Evolutionary conservation across 2,329 filamentous ascomycete species (phyloP).

Genomic region (Xylariaceae sp.): DNA sequence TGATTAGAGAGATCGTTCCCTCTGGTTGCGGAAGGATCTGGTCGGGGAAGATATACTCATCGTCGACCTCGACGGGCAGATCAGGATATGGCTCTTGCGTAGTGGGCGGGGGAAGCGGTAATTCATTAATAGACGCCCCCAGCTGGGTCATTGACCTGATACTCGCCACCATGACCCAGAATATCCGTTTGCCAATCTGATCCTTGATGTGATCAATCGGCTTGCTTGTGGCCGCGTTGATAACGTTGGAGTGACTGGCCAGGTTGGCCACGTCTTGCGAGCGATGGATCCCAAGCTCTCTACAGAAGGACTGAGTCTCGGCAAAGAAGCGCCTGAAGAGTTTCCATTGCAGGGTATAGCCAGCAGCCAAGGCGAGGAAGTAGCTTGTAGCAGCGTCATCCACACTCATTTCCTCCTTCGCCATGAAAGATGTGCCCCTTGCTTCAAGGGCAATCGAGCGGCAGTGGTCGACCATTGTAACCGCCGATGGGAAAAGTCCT

Average conservation of each 20-base stretch:
- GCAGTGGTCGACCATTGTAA: slow-evolving; percentile 65
- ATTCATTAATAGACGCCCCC: slow-evolving; percentile 63
- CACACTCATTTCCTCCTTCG: slow-evolving; percentile 47
- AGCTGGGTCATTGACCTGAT: slow-evolving; percentile 74
- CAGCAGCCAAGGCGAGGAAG: slow-evolving; percentile 61
- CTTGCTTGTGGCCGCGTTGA: slow-evolving; percentile 36
- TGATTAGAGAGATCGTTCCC: slow-evolving; percentile 62
- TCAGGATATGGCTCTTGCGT: slow-evolving; percentile 71
- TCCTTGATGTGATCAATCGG: slow-evolving; percentile 65
- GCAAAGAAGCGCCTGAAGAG: slow-evolving; percentile 64
- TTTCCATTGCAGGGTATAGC: slow-evolving; percentile 63
- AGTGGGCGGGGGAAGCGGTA: slow-evolving; percentile 72
- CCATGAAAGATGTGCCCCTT: slow-evolving; percentile 46
- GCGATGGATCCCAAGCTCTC: slow-evolving; percentile 61
- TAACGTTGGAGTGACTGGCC: slow-evolving; percentile 26
- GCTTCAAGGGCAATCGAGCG: slow-evolving; percentile 63
- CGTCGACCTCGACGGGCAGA: slow-evolving; percentile 75
- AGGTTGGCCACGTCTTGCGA: slow-evolving; percentile 35
- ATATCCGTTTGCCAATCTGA: slow-evolving; percentile 71
- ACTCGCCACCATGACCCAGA: slow-evolving; percentile 76
- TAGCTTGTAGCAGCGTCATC: slow-evolving; percentile 70
- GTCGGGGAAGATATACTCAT: slow-evolving; percentile 69
- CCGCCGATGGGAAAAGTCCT: slow-evolving; percentile 61
- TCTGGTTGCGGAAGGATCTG: slow-evolving; percentile 66
- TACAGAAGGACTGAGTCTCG: slow-evolving; percentile 65